Evolutionary conservation across 1,284 basidiomycete genomes (phyloP).

Genomic region (Ceratobasidium sp.): DNA sequence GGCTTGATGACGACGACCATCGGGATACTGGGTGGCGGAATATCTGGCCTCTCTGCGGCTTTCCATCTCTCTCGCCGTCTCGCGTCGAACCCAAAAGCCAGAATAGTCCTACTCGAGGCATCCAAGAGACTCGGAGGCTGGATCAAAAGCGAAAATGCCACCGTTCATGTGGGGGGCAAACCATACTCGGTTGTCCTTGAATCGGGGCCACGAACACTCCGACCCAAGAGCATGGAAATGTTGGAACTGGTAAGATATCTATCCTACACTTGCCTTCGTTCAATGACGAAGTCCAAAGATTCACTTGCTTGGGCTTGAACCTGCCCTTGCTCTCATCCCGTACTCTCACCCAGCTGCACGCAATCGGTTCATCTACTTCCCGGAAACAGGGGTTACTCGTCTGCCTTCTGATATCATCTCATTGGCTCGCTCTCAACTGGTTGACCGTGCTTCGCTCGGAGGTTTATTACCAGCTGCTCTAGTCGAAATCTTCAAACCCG

Average conservation of each 20-base stretch:
- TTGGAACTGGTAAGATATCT: constrained; percentile 73
- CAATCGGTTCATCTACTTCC: constrained; percentile 75
- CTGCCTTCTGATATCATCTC: constrained; percentile 58
- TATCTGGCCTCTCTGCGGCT: constrained; percentile 82
- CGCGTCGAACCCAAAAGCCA: constrained; percentile 51
- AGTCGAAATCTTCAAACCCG: constrained; percentile 62
- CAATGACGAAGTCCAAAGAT: constrained; percentile 59
- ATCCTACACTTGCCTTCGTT: not conserved
- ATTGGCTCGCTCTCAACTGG: constrained; percentile 58
- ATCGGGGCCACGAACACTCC: constrained; percentile 81
- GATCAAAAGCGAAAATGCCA: constrained; percentile 65
- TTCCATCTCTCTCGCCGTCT: constrained; percentile 76
- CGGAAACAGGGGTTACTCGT: constrained; percentile 56
- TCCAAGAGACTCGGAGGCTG: constrained; percentile 78
- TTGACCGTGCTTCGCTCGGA: constrained; percentile 46
- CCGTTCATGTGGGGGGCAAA: constrained; percentile 55
- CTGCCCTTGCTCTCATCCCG: constrained; percentile 68
- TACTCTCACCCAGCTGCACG: constrained; percentile 72
- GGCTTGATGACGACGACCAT: constrained; percentile 50
- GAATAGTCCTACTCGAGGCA: constrained; percentile 75
- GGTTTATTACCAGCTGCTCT: constrained; percentile 63
- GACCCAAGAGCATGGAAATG: constrained; percentile 74
- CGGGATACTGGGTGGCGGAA: constrained; percentile 79
- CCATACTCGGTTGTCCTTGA: constrained; percentile 66
- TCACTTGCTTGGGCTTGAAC: constrained; percentile 68